A percentile compares a stretch with the other conserved stretches of the same genome.
Conservation (phyloP, 148 eudicot species). For the Camellia granthamiana region DNA sequence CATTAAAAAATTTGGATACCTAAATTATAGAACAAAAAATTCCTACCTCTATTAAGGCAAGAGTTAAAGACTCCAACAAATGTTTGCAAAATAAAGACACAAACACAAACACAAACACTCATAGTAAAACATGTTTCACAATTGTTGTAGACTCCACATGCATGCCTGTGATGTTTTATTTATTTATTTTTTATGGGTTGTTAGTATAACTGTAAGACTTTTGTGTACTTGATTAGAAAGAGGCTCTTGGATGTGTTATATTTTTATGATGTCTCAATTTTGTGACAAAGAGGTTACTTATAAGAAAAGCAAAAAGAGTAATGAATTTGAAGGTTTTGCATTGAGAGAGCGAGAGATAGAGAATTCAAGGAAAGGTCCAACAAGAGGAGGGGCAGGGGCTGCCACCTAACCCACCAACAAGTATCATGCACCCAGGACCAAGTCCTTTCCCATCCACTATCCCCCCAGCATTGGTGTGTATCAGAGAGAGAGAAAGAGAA, state of each 20-base stretch:
- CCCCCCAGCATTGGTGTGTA: neutral
- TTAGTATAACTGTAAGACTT: too few species aligned
- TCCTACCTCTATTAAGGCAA: too few species aligned
- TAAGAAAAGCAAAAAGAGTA: constrained; percentile 20
- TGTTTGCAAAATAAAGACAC: too few species aligned
- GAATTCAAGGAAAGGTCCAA: constrained; percentile 56
- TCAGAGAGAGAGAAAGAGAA: neutral
- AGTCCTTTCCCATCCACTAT: constrained; percentile 30
- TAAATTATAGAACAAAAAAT: too few species aligned
- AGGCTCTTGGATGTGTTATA: neutral
- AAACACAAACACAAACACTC: too few species aligned
- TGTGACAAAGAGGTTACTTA: constrained; percentile 18
- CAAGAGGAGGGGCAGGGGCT: constrained; percentile 52
- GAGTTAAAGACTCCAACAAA: too few species aligned
- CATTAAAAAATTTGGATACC: too few species aligned
- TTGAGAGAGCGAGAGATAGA: constrained; percentile 5
- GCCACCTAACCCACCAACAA: constrained; percentile 90
- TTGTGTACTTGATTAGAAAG: neutral
- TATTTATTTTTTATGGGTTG: too few species aligned
- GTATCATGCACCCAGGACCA: constrained; percentile 53
- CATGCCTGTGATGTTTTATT: too few species aligned
- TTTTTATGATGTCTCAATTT: constrained; percentile 8
- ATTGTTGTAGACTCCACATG: too few species aligned
- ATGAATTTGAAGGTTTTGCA: constrained; percentile 25
- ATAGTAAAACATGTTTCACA: too few species aligned